Percentiles rank a stretch among this genome's conserved stretches.
Conservation (phyloP, 345 rosid species). For the Salix udensis region DNA sequence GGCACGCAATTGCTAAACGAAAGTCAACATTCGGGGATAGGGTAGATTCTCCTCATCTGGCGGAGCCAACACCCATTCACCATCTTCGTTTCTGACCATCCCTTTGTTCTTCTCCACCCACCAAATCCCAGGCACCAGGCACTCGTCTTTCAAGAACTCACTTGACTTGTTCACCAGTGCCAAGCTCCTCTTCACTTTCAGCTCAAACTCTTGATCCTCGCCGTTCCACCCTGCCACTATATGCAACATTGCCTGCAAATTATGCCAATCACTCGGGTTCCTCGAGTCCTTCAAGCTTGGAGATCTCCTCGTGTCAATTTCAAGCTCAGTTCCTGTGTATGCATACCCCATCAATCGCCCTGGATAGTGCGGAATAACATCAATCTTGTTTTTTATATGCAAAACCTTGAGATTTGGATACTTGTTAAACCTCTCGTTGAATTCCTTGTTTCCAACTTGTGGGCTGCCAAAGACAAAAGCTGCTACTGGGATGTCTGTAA, state of each 20-base stretch:
- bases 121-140: constrained; percentile 73
- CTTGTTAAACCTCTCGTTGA: constrained; percentile 37
- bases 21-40: constrained; percentile 49
- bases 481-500: constrained; percentile 52
- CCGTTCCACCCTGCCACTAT: constrained; percentile 85
- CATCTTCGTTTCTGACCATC: constrained; percentile 45
- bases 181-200: constrained; percentile 74
- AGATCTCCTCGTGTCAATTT: constrained; percentile 71
- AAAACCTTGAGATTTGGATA: constrained; percentile 53
- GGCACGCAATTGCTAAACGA: no score
- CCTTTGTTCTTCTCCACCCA: constrained; percentile 95
- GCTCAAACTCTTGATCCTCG: constrained; percentile 48
- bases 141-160: constrained; percentile 65
- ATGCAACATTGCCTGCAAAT: constrained; percentile 82
- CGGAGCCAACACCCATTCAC: constrained; percentile 57
- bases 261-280: constrained; percentile 84
- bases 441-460: constrained; percentile 67
- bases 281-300: constrained; percentile 58
- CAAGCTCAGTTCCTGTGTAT: constrained; percentile 42
- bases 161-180: constrained; percentile 80
- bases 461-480: constrained; percentile 79
- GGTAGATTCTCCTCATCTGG: constrained; percentile 63
- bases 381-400: constrained; percentile 63
- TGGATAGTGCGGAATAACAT: constrained; percentile 71
- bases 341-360: constrained; percentile 54